Base-by-base conservation (phyloP, 1,284 basidiomycete genomes). In the Marasmius sp. region DNA sequence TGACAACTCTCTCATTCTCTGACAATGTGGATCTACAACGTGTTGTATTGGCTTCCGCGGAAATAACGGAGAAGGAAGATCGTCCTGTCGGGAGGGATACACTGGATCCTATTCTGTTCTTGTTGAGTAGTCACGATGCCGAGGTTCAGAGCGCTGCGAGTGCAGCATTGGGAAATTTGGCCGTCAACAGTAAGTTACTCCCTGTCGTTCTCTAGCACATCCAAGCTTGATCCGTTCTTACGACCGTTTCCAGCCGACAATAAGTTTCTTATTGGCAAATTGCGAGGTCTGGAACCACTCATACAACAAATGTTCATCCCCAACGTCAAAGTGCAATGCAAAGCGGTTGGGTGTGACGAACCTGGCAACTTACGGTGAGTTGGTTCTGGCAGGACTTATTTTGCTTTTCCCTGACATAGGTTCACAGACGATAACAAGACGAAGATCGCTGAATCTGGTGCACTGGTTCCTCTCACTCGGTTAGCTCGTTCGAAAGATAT, bases 21-120 rank as follows among this genome's bases (percentile, higher is more conserved):
- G 97, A 99, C 81, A 99, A 99, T 79, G 97, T 99, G 70, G 97
- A 99, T 79, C 84, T 99, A 41, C 97, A 99, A 81, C 89, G 95
- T 67, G 97, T 97, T 1, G 97, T 97, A 4, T 86, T 99, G 53
- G 97, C 97, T 1, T 99, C 99, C 73, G 97, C 97, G 55, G 97
- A 99, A 77, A 99, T 99, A 68, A 99, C 97, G 18, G 97, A 99
- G 82, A 99, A 99, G 81, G 97, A 99, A 78, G 97, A 99, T 58
- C 87, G 96, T 57, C 94, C 95, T 62, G 97, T 99, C 18, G 95
- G 94, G 14, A 85, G 97, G 65, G 97, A 99, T 76, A 99, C 97
- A 6, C 86, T 99, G 69, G 97, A 99, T 77, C 97, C 97, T 57
- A 96, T 99, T 68, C 88, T 99, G 66, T 99, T 98, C 79, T 87